These are phyloP conservation scores for Rubia balearica DNA, from an alignment of 305 asterid species.

Conservation along the genomic window DNA sequence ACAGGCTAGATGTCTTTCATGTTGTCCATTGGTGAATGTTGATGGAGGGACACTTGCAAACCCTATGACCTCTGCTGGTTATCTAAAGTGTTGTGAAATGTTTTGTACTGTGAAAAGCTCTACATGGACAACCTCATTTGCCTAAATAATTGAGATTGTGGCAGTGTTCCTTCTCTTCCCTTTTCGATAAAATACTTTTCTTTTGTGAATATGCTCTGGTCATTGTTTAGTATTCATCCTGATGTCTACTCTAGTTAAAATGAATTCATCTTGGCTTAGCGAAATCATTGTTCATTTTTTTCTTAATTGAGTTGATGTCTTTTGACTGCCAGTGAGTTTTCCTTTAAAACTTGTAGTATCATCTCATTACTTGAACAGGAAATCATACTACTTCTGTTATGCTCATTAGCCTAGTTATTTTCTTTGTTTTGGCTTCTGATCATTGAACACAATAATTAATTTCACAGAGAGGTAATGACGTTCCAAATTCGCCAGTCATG, in stretches of 20 bases:
- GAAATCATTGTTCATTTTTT: not conserved
- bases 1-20: not conserved
- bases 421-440: constrained; percentile 2
- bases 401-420: not conserved
- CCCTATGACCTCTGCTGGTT: not conserved
- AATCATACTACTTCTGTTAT: not conserved
- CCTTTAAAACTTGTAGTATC: not conserved
- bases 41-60: not conserved
- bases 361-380: not conserved
- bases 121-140: not conserved
- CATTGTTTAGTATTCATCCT: not conserved
- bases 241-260: not conserved
- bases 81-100: not conserved
- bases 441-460: not conserved
- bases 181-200: not conserved
- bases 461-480: constrained; percentile 79
- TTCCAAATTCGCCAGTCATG: constrained; percentile 91
- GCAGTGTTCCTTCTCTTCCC: not conserved
- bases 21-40: not conserved
- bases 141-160: not conserved
- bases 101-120: not conserved
- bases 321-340: not conserved
- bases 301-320: not conserved
- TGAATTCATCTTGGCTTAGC: not conserved
- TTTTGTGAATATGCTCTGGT: not conserved